A percentile compares a stretch with the other conserved stretches of the same genome.
Conservation (phyloP, 164 flowering plant species). For the Saururus chinensis region DNA sequence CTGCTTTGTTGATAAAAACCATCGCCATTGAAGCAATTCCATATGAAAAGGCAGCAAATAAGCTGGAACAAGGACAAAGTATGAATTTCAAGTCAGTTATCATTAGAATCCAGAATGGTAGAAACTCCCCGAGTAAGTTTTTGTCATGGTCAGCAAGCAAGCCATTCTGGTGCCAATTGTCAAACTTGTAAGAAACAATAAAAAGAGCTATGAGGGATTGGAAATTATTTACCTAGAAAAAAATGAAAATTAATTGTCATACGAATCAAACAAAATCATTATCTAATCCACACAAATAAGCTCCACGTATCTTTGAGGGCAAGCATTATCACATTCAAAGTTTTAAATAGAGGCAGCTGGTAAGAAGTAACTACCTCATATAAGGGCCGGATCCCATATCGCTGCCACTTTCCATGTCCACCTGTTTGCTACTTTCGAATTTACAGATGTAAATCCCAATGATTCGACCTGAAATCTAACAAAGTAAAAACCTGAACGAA, state of each 20-base stretch:
- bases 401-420: conserved; percentile 12
- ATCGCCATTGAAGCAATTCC: conserved; percentile 96
- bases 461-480: not conserved
- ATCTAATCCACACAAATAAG: too few species aligned
- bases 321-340: not conserved
- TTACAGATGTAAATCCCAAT: not conserved
- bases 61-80: conserved; percentile 26
- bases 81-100: not conserved
- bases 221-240: not conserved
- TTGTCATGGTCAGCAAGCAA: not conserved
- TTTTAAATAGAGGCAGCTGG: not conserved
- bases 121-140: not conserved
- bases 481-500: not conserved
- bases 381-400: conserved; percentile 6
- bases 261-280: too few species aligned
- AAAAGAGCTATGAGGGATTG: too few species aligned
- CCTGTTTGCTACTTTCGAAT: too few species aligned
- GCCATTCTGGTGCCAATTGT: not conserved
- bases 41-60: conserved; percentile 81
- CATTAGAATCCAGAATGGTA: too few species aligned
- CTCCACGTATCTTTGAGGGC: too few species aligned
- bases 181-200: not conserved
- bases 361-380: conserved; percentile 6
- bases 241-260: not conserved
- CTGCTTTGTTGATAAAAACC: conserved; percentile 95